Conservation (phyloP, 768 basidiomycete species). For the Agaricus sinodeliciosus region DNA sequence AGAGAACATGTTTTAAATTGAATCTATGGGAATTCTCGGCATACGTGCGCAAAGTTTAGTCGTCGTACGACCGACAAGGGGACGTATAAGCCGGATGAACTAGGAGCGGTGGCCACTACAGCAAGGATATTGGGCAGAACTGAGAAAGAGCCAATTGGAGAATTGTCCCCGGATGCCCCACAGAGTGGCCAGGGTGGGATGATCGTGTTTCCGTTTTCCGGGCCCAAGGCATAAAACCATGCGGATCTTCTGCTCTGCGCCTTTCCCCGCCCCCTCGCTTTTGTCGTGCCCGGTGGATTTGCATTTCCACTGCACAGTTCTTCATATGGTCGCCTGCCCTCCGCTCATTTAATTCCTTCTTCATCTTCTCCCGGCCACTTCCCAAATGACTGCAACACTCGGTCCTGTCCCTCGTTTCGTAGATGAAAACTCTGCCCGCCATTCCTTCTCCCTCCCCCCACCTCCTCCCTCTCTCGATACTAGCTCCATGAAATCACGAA, state of each 20-base stretch:
- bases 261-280: not conserved
- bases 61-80: no score
- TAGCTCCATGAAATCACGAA: conserved; percentile 10
- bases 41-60: no score
- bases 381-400: conserved; percentile 2
- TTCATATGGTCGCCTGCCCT: conserved; percentile 1
- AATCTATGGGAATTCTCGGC: no score
- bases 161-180: conserved; percentile 2
- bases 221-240: not conserved
- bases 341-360: conserved; percentile 1
- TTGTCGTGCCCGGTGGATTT: not conserved
- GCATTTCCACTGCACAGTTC: not conserved
- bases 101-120: no score
- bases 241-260: not conserved
- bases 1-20: no score
- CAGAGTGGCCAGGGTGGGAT: not conserved
- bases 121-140: not conserved
- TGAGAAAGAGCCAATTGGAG: not conserved
- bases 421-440: conserved; percentile 1
- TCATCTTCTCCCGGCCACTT: not conserved
- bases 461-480: conserved; percentile 3
- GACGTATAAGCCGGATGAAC: no score
- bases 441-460: conserved; percentile 6
- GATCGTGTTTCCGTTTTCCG: not conserved
- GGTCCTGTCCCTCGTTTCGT: conserved; percentile 5